A percentile compares a stretch with the other conserved stretches of the same genome.
Evolutionary conservation across 352 stramenopile genomes (phyloP).

Genomic region (Phytophthora citrophthora): DNA sequence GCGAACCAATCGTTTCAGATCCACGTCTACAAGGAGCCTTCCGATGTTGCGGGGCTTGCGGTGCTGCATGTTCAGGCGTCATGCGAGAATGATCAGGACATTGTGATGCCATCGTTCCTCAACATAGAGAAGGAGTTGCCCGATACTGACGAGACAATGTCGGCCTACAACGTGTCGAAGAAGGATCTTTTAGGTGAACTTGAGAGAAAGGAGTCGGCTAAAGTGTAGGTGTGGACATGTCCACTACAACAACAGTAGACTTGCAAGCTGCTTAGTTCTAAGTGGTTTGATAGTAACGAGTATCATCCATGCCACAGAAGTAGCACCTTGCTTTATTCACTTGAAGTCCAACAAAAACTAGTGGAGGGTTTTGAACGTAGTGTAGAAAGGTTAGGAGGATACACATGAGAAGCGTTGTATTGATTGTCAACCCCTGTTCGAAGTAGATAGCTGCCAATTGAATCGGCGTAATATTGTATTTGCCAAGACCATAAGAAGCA

Average conservation of each 20-base stretch:
- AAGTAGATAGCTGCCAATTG: too few relatives aligned
- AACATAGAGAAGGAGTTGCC: conserved; percentile 72
- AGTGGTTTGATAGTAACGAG: conserved; percentile 6
- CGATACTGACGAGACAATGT: conserved; percentile 66
- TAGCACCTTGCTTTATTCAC: conserved; percentile 16
- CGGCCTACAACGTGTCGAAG: conserved; percentile 84
- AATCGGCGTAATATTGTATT: too few relatives aligned
- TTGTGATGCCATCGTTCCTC: conserved; percentile 79
- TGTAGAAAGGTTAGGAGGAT: too few relatives aligned
- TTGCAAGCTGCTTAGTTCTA: conserved; percentile 11
- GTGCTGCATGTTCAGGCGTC: conserved; percentile 84
- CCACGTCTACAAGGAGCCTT: conserved; percentile 86
- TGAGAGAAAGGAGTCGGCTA: conserved; percentile 18
- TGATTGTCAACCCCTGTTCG: too few relatives aligned
- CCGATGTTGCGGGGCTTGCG: conserved; percentile 58
- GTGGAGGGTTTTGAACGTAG: not conserved
- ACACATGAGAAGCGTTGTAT: too few relatives aligned
- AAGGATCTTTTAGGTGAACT: conserved; percentile 33
- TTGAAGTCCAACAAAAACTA: conserved; percentile 1
- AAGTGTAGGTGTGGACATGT: conserved; percentile 23
- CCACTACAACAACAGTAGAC: conserved; percentile 32
- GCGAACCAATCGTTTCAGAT: conserved; percentile 90
- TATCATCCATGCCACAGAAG: conserved; percentile 1
- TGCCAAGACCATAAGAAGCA: too few relatives aligned
- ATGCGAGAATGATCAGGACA: conserved; percentile 55